Evolutionary conservation across 495 filamentous ascomycete species (phyloP).

Genomic region (Aspergillus campestris): DNA sequence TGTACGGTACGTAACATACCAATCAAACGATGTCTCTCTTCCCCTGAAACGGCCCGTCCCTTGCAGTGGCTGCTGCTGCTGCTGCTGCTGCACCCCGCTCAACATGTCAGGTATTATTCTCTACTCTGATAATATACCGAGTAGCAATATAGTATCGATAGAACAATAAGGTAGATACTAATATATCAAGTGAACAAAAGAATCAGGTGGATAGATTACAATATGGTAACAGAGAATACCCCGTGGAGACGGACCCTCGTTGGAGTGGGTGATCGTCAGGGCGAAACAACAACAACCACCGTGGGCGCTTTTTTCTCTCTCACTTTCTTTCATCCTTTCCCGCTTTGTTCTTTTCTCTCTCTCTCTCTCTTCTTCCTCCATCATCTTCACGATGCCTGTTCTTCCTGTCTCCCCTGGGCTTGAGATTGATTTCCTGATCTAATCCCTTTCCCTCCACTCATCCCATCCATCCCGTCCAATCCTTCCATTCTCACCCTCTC

Average conservation of each 20-base stretch:
- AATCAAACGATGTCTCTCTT: not conserved
- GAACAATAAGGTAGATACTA: not conserved
- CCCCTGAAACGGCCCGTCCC: conserved; percentile 3
- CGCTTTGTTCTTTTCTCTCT: not conserved
- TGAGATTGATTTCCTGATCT: conserved; percentile 4
- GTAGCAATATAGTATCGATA: not conserved
- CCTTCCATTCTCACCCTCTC: not conserved
- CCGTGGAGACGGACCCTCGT: conserved; percentile 10
- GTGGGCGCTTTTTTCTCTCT: not conserved
- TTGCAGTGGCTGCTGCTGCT: not conserved
- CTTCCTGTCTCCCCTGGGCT: conserved; percentile 7
- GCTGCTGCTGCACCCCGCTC: not conserved
- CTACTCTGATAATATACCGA: not conserved
- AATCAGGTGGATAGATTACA: not conserved
- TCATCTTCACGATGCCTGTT: conserved; percentile 12
- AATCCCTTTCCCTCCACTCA: conserved; percentile 1
- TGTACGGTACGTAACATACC: too few relatives aligned
- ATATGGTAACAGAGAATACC: not conserved
- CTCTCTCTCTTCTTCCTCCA: not conserved
- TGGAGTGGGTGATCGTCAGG: conserved; percentile 14
- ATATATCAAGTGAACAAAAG: not conserved
- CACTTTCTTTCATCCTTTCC: not conserved
- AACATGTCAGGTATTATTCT: not conserved
- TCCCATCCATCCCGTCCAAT: not conserved
- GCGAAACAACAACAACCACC: conserved; percentile 5